Evolutionary conservation across 208 protist genomes (phyloP).

Genomic region (Vickermania ingenoplastis): DNA sequence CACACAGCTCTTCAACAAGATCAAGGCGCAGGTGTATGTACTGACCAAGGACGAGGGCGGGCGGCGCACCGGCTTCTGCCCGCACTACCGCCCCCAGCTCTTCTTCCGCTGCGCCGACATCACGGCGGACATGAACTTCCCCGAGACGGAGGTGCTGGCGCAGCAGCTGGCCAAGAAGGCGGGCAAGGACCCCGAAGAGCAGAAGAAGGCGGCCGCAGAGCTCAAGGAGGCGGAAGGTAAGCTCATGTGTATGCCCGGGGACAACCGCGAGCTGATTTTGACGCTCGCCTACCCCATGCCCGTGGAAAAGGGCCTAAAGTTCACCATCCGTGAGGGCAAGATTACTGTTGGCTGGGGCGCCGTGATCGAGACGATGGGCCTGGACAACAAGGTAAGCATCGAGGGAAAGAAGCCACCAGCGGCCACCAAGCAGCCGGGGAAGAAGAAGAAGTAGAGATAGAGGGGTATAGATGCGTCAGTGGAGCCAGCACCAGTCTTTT

Average conservation of each 20-base stretch:
- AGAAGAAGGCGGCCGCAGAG: slow-evolving; percentile 77
- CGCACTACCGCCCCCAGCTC: slow-evolving; percentile 96
- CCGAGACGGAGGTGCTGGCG: slow-evolving; percentile 64
- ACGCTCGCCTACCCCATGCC: slow-evolving; percentile 91
- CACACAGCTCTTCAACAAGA: slow-evolving; percentile 89
- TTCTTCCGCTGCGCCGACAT: slow-evolving; percentile 98
- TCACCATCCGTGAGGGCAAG: slow-evolving; percentile 98
- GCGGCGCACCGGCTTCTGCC: slow-evolving; percentile 96
- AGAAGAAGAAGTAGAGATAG: slow-evolving; percentile 56
- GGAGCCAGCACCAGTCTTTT: not conserved
- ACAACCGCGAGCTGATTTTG: slow-evolving; percentile 92
- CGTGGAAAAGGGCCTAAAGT: slow-evolving; percentile 93
- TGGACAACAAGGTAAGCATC: slow-evolving; percentile 84
- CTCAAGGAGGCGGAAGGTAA: slow-evolving; percentile 80
- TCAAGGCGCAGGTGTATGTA: slow-evolving; percentile 96
- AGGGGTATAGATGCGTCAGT: not conserved
- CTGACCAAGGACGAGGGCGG: slow-evolving; percentile 98
- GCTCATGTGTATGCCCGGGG: slow-evolving; percentile 97
- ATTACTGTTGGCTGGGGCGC: slow-evolving; percentile 97
- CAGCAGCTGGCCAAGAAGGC: slow-evolving; percentile 75
- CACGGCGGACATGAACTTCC: slow-evolving; percentile 93
- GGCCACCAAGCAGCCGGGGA: slow-evolving; percentile 10
- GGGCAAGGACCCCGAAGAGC: slow-evolving; percentile 61
- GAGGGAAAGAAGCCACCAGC: slow-evolving; percentile 43
- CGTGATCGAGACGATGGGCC: slow-evolving; percentile 88